Conservation (phyloP, 2,329 filamentous ascomycete species). For the Paraphoma sp. region DNA sequence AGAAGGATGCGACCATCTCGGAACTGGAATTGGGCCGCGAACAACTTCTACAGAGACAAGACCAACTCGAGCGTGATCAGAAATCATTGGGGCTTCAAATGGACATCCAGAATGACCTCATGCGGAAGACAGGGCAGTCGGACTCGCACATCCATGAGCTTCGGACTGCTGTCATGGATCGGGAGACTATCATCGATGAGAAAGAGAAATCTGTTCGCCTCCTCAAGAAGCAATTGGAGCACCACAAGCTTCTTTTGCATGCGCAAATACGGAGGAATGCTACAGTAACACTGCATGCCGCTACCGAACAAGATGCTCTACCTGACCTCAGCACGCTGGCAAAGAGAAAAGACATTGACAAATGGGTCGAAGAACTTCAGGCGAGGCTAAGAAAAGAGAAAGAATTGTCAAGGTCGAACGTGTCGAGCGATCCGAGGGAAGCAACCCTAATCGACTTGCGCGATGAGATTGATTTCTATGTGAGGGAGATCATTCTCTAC, state of each 20-base stretch:
- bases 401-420: constrained; percentile 1
- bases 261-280: constrained; percentile 50
- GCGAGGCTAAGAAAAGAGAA: constrained; percentile 39
- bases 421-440: constrained; percentile 13
- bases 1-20: constrained; percentile 33
- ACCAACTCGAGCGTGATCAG: constrained; percentile 30
- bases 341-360: constrained; percentile 43
- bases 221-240: constrained; percentile 47
- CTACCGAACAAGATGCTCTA: constrained; percentile 29
- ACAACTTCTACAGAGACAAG: constrained; percentile 22
- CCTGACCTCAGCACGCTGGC: constrained; percentile 38
- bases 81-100: constrained; percentile 30
- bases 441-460: constrained; percentile 39
- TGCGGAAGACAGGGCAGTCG: constrained; percentile 31
- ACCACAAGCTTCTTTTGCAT: constrained; percentile 49
- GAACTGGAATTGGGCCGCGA: constrained; percentile 31
- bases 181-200: constrained; percentile 39
- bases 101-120: constrained; percentile 37
- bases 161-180: constrained; percentile 35
- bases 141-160: constrained; percentile 41
- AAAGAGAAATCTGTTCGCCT: constrained; percentile 38
- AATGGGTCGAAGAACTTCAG: constrained; percentile 43
- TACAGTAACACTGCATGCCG: constrained; percentile 26
- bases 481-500: constrained; percentile 57
- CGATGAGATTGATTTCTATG: constrained; percentile 51